Conservation (phyloP, 495 filamentous ascomycete species). For the Jackrogersella multiformis region DNA sequence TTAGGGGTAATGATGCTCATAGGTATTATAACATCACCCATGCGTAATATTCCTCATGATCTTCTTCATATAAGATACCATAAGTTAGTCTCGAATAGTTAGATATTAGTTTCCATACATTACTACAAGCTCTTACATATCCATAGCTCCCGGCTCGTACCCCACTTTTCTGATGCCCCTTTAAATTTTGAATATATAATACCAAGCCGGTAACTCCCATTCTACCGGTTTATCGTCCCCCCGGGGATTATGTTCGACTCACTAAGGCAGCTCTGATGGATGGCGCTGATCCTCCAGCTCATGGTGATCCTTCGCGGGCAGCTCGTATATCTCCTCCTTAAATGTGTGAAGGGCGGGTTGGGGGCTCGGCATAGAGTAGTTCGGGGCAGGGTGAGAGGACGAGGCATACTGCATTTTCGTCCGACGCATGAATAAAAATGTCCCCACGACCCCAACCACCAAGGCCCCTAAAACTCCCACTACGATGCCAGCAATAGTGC, state of each 20-base stretch:
- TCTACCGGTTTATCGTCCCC: neutral
- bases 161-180: too few species aligned
- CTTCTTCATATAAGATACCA: neutral
- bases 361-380: neutral
- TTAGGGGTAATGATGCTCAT: too few species aligned
- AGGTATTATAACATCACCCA: neutral
- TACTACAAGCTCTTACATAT: neutral
- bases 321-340: neutral
- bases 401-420: neutral
- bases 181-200: neutral
- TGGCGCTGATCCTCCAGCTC: slow-evolving; percentile 13
- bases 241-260: neutral
- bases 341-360: neutral
- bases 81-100: neutral
- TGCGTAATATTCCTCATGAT: too few species aligned
- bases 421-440: slow-evolving; percentile 22
- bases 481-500: slow-evolving; percentile 19
- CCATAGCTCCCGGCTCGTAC: neutral
- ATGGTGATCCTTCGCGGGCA: neutral
- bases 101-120: neutral
- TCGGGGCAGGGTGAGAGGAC: neutral
- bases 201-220: slow-evolving; percentile 13
- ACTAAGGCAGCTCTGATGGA: slow-evolving; percentile 19
- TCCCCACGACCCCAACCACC: neutral
- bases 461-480: slow-evolving; percentile 18